Conservation (phyloP, 768 basidiomycete genomes). For the Amanita phalloides region DNA sequence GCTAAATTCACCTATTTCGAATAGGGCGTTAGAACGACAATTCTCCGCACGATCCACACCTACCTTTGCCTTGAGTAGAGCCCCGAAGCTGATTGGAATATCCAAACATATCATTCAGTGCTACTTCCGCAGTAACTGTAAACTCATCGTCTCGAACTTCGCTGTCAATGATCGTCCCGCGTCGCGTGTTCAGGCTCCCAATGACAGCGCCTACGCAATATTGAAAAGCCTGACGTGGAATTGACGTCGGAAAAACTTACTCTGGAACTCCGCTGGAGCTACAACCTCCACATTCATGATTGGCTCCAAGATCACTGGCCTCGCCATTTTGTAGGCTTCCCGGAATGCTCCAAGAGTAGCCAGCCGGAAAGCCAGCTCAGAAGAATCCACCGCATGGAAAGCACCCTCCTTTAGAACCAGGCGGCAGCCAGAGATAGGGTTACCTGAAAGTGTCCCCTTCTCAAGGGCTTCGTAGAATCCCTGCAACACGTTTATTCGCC, state of each 20-base stretch:
- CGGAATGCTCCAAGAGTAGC: constrained; percentile 89
- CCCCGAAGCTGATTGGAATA: constrained; percentile 92
- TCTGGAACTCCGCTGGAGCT: constrained; percentile 94
- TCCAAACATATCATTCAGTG: constrained; percentile 97
- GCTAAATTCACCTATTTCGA: constrained; percentile 53
- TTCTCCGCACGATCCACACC: neutral
- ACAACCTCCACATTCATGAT: constrained; percentile 98
- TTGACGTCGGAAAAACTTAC: constrained; percentile 22
- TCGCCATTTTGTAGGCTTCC: constrained; percentile 71
- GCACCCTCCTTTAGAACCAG: constrained; percentile 88
- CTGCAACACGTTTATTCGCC: constrained; percentile 23
- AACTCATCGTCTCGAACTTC: constrained; percentile 98
- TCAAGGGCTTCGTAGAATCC: constrained; percentile 93
- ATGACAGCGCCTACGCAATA: constrained; percentile 62
- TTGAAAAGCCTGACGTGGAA: neutral
- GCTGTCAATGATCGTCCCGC: constrained; percentile 91
- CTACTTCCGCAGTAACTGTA: constrained; percentile 82
- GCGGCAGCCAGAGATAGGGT: constrained; percentile 75
- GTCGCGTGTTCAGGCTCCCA: constrained; percentile 84
- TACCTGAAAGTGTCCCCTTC: constrained; percentile 84
- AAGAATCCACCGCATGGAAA: constrained; percentile 91
- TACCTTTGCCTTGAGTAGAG: constrained; percentile 89
- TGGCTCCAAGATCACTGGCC: constrained; percentile 86
- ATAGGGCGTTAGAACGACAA: neutral
- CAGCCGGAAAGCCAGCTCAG: constrained; percentile 89